Evolutionary conservation across 2,329 filamentous ascomycete genomes (phyloP), one percentile per base, ranked within the genome.

Genomic region (Lomentospora prolificans): DNA sequence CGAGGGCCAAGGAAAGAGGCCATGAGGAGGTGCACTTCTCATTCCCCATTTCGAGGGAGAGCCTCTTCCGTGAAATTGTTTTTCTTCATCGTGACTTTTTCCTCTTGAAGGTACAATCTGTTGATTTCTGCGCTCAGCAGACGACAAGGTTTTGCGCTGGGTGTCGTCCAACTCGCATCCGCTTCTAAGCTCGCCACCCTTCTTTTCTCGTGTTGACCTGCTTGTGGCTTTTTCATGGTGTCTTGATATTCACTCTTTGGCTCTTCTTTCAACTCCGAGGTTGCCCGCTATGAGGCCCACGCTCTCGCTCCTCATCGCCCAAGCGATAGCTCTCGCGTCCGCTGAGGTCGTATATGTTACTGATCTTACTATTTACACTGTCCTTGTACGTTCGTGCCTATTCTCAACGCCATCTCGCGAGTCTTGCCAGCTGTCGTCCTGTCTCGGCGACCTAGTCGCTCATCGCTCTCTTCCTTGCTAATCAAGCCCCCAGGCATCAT

Each of bases 401-500:
- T 12, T 33, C 30, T 6, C 7, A 17, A 6, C 48, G 10, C 14
- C 3, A 7, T 30, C 7, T 6, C 7, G 1, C 57, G 41, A 3
- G 55, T 46, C 33, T 14, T 57, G 30, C 53, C 61, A 25, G 61
- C 57, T 25, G n/a, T 28, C 10, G 25, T 14, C 55, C 10, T 36
- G 22, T 6, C n/a, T 19, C 2, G 25, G 33, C 10, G 12, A 33
- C 3, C 48, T 7, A 31, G 19, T 41, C 19, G 9, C 36, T 24
- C 46, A 22, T 41, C 27, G 30, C 17, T 14, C 14, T 54, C n/a
- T 33, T 17, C n/a, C 9, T 48, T 5, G 17, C 17, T 22, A 48
- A 25, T 1, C 7, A 10, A 19, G 44, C 12, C 2, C 22, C 6
- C 58, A 80, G 75, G 77, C 77, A 39, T 75, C 76, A 24, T 81